A percentile compares a stretch with the other conserved stretches of the same genome.
phyloP scores from a whole-genome alignment of 176 grass and related monocot genomes.

The Carex scoparia region DNA sequence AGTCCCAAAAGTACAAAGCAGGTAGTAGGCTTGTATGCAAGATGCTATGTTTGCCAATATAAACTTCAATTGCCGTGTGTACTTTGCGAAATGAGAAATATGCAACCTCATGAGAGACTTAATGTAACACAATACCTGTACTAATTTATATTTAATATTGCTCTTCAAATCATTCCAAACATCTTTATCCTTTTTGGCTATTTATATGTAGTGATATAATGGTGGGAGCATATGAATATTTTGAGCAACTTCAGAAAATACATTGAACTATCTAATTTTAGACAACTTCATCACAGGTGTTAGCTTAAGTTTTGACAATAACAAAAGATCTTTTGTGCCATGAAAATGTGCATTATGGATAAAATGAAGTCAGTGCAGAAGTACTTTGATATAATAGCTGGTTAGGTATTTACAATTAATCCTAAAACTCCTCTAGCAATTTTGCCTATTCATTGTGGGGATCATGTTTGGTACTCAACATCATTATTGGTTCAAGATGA shows the following conservation, averaged over 20 bases:
- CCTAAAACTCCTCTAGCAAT: neutral
- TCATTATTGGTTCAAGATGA: neutral
- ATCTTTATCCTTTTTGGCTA: neutral
- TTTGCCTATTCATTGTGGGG: neutral
- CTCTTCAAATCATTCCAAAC: neutral
- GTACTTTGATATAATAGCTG: neutral
- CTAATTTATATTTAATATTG: neutral
- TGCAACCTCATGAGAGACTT: neutral
- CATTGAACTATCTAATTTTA: neutral
- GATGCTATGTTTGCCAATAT: neutral
- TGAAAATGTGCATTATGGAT: neutral
- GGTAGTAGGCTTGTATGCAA: neutral
- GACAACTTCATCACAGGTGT: neutral
- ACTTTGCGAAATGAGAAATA: neutral
- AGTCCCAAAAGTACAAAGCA: neutral
- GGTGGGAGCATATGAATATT: neutral
- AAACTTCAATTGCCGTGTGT: too few relatives aligned
- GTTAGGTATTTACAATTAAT: neutral
- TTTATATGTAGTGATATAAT: too few relatives aligned
- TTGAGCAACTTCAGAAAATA: neutral
- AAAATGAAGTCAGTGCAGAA: neutral
- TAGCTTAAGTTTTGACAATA: neutral
- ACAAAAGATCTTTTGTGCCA: neutral
- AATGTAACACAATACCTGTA: neutral
- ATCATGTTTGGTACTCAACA: neutral